These are phyloP conservation scores for Endocalyx cinctus DNA, from an alignment of 2,329 filamentous ascomycete species.

Conservation along the genomic window DNA sequence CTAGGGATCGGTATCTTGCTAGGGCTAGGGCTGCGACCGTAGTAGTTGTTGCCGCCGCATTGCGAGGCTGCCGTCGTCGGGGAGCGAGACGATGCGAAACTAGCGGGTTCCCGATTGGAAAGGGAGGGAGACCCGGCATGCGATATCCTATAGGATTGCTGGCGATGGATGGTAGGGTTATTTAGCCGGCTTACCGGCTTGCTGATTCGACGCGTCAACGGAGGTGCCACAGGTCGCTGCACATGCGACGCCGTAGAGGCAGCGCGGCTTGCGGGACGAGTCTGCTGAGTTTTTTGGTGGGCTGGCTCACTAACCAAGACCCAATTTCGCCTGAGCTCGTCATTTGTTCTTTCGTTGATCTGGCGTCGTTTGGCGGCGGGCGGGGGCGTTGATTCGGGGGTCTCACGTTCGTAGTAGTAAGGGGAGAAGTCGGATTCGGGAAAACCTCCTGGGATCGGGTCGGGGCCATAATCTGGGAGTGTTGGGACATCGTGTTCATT, in stretches of 20 bases:
- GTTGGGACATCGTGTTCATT: slow-evolving; percentile 26
- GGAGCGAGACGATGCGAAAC: slow-evolving; percentile 47
- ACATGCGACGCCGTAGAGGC: slow-evolving; percentile 19
- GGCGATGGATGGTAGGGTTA: slow-evolving; percentile 20
- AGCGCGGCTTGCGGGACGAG: slow-evolving; percentile 19
- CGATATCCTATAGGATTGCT: slow-evolving; percentile 40
- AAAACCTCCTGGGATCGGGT: slow-evolving; percentile 23
- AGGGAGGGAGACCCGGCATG: slow-evolving; percentile 41
- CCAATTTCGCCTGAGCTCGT: slow-evolving; percentile 64
- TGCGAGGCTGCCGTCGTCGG: too few relatives aligned
- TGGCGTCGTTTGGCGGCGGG: slow-evolving; percentile 52
- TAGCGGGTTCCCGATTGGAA: slow-evolving; percentile 42
- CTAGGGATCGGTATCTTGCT: slow-evolving; percentile 40
- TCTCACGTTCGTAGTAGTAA: slow-evolving; percentile 25
- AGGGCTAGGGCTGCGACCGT: slow-evolving; percentile 27
- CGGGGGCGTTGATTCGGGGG: slow-evolving; percentile 38
- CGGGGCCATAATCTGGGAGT: slow-evolving; percentile 13
- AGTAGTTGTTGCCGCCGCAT: too few relatives aligned
- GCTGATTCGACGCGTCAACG: slow-evolving; percentile 40
- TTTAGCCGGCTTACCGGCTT: slow-evolving; percentile 34
- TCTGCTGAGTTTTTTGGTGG: slow-evolving; percentile 13
- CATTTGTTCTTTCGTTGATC: slow-evolving; percentile 41
- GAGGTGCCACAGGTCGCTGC: slow-evolving; percentile 26
- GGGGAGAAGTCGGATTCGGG: slow-evolving; percentile 30
- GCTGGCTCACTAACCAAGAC: slow-evolving; percentile 55